Base-by-base conservation (phyloP, 2,329 filamentous ascomycete genomes). In the Knoxdaviesia capensis region DNA sequence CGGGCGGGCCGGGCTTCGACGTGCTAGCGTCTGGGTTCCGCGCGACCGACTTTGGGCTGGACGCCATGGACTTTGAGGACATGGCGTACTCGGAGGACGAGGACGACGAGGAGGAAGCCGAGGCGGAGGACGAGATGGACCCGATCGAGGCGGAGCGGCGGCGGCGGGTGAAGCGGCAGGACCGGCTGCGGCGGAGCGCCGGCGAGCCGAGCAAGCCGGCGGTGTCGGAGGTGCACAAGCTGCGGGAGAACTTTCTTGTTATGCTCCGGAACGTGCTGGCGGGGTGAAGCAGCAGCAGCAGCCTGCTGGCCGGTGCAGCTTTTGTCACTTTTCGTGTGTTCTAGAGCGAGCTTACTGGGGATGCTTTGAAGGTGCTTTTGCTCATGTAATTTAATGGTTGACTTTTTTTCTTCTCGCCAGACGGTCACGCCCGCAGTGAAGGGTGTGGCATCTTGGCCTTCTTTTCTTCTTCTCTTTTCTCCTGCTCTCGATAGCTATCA, bases 111-210 rank as follows among this genome's bases (percentile, higher is more conserved):
- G 72, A 65, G 1, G 74, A 80, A 49, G 68, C 80, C n/a, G 78
- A 80, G 43, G 73, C 69, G 8, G 78, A 83, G 41, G 84, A 92
- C 44, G 78, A 87, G 45, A 59, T 82, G 46, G 87, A 96, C 53
- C 86, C 88, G 1, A 92, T 98, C 48, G 77, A 77, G 47, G 82
- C 83, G 5, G 90, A 96, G 64, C 68, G 88, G 45, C 80, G 77
- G 52, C 69, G 84, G 46, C 69, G 88, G 48, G 70, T 74, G 6
- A 82, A 78, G 63, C 75, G 71, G 50, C 82, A 87, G 54, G 87
- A 94, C 54, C 73, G 80, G 45, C 66, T 98, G 42, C 71, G 84
- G 48, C 68, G 85, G 42, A 79, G 72, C 37, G 85, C 86, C 1
- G 86, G 86, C 32, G 85, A 94, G 62, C 86, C 86, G 1, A 64